Conservation (phyloP, 768 basidiomycete species). For the Trametes elegans region DNA sequence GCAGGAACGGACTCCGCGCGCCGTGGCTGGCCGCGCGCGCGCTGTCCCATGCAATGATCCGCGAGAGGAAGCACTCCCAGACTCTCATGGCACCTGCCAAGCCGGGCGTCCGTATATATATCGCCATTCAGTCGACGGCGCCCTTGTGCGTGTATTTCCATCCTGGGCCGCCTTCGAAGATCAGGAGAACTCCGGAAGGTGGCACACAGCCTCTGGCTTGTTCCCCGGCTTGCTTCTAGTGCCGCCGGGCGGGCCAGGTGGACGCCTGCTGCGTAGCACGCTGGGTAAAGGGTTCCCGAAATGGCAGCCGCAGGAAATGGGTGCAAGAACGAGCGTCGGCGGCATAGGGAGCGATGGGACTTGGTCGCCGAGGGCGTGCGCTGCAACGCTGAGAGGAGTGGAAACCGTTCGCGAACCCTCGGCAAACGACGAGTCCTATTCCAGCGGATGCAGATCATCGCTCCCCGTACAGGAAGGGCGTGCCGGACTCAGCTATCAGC, state of each 20-base stretch:
- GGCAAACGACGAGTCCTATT: background rate
- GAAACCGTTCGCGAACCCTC: background rate
- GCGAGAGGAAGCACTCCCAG: conserved; percentile 16
- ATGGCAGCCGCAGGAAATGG: background rate
- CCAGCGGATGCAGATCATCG: background rate
- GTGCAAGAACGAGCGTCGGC: conserved; percentile 1
- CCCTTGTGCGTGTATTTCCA: conserved; percentile 11
- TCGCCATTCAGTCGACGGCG: conserved; percentile 15
- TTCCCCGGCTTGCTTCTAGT: conserved; percentile 22
- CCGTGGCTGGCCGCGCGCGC: conserved; percentile 5
- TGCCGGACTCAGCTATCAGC: background rate
- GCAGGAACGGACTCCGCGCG: conserved; percentile 1
- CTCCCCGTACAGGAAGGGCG: background rate
- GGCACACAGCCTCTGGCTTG: conserved; percentile 22
- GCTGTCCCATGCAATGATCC: conserved; percentile 14
- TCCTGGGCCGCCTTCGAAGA: conserved; percentile 11
- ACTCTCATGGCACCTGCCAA: conserved; percentile 15
- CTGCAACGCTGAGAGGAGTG: background rate
- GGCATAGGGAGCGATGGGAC: background rate
- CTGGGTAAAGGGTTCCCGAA: conserved; percentile 8
- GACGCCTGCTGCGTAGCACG: background rate
- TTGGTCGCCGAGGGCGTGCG: background rate
- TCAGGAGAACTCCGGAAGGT: conserved; percentile 16
- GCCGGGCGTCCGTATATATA: conserved; percentile 11
- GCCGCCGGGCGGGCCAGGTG: conserved; percentile 17